Conservation (phyloP, 169 alveolate genomes). For the Eimeria praecox region DNA sequence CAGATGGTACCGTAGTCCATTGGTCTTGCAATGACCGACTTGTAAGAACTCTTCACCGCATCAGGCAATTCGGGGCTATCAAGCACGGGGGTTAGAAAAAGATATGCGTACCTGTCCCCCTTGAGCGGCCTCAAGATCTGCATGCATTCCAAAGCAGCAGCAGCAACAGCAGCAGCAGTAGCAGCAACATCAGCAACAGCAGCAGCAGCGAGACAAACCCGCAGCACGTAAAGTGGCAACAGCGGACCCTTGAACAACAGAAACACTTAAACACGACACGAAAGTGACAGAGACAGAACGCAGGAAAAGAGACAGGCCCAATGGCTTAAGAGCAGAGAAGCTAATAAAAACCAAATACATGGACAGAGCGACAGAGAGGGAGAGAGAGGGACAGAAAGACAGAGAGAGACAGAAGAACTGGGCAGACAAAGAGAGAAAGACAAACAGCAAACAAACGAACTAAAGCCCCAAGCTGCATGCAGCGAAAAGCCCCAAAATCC, state of each 20-base stretch:
- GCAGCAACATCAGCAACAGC: too few species aligned
- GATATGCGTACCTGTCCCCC: conserved; percentile 78
- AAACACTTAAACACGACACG: background rate
- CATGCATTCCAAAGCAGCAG: background rate
- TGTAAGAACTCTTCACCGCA: conserved; percentile 75
- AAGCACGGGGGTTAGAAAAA: conserved; percentile 70
- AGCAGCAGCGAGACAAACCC: too few species aligned
- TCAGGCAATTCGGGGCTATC: conserved; percentile 79
- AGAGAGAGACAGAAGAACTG: background rate
- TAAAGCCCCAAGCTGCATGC: background rate
- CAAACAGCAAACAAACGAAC: background rate
- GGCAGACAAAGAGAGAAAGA: background rate
- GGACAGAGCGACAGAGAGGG: too few species aligned
- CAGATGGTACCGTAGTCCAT: conserved; percentile 82
- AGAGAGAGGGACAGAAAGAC: background rate
- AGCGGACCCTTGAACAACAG: too few species aligned
- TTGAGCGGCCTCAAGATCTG: conserved; percentile 81
- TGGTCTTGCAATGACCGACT: conserved; percentile 67
- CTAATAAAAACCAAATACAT: background rate
- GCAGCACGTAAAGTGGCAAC: background rate
- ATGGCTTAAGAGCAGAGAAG: background rate
- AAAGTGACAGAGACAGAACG: background rate
- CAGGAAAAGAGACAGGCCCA: background rate
- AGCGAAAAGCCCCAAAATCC: background rate
- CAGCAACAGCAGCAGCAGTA: conserved; percentile 75